These are phyloP conservation scores for Hypoxylon fuscum DNA, from an alignment of 495 filamentous ascomycete species.

Conservation along the genomic window DNA sequence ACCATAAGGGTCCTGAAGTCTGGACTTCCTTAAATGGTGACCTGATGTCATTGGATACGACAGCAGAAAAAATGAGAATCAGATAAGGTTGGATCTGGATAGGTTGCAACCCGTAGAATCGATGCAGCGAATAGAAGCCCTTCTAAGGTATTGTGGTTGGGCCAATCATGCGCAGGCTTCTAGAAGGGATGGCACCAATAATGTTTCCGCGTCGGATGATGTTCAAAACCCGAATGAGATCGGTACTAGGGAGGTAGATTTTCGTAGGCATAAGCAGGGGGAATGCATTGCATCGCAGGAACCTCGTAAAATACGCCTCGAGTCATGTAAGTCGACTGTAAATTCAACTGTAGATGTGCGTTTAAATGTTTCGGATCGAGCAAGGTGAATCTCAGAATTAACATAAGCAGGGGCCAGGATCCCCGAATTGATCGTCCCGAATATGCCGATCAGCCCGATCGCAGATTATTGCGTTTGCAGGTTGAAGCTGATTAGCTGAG, in stretches of 20 bases:
- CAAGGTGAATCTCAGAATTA: neutral
- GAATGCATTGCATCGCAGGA: slow-evolving; percentile 2
- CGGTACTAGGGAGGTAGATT: no score
- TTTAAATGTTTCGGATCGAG: slow-evolving; percentile 17
- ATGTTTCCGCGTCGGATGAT: slow-evolving; percentile 34
- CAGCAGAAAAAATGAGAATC: slow-evolving; percentile 3
- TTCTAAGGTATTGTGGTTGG: slow-evolving; percentile 10
- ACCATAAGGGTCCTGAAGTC: slow-evolving; percentile 28
- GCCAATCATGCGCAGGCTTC: slow-evolving; percentile 17
- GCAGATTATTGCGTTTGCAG: slow-evolving; percentile 2
- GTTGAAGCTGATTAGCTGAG: neutral
- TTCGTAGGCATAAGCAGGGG: slow-evolving; percentile 7
- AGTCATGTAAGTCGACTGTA: neutral
- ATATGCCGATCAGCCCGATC: slow-evolving; percentile 18
- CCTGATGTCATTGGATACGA: slow-evolving; percentile 29
- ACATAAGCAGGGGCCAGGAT: slow-evolving; percentile 15
- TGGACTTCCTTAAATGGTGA: slow-evolving; percentile 20
- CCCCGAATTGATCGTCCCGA: slow-evolving; percentile 22
- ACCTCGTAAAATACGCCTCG: neutral
- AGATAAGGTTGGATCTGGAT: slow-evolving; percentile 27
- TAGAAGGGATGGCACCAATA: slow-evolving; percentile 15
- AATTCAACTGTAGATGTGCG: neutral
- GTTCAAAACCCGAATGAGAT: slow-evolving; percentile 40
- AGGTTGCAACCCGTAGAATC: slow-evolving; percentile 13
- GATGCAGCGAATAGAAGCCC: slow-evolving; percentile 10